Conservation (phyloP, 176 grass and related monocot genomes). For the Echinochloa phyllopogon region DNA sequence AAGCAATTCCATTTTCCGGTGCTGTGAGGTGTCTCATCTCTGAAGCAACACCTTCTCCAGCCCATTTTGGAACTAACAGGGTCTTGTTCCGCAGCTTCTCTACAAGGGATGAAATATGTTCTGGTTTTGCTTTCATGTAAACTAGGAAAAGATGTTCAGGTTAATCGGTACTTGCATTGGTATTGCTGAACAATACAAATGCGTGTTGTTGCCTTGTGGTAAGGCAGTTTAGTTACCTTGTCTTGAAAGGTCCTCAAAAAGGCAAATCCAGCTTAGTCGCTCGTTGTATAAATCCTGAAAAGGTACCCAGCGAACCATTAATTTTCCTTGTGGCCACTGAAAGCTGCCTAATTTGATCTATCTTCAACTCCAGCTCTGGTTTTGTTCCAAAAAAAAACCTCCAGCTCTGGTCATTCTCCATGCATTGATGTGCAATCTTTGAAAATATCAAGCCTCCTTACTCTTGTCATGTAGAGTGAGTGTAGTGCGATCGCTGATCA, state of each 20-base stretch:
- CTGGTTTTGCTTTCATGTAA: slow-evolving; percentile 1
- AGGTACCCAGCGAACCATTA: too few relatives aligned
- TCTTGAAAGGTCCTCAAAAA: background rate
- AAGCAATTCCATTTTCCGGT: slow-evolving; percentile 22
- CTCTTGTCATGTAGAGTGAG: too few relatives aligned
- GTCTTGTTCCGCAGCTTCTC: background rate
- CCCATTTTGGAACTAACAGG: slow-evolving; percentile 5
- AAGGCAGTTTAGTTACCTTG: background rate
- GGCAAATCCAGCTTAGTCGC: background rate
- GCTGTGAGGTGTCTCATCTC: background rate
- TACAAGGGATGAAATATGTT: background rate
- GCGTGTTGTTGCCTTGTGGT: background rate
- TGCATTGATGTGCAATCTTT: too few relatives aligned
- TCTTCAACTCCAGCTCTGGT: too few relatives aligned
- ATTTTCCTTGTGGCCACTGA: too few relatives aligned
- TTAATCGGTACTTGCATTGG: background rate
- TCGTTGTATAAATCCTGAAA: background rate
- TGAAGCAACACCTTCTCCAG: background rate
- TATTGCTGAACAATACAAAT: background rate
- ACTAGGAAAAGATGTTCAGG: background rate
- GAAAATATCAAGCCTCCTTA: too few relatives aligned
- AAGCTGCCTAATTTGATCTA: too few relatives aligned
- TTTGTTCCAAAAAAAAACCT: too few relatives aligned
- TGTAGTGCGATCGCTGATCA: too few relatives aligned
- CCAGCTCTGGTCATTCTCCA: too few relatives aligned